Evolutionary conservation across 176 grass and related monocot genomes (phyloP), one percentile per base, ranked within the genome.

Genomic region (Phragmites australis): DNA sequence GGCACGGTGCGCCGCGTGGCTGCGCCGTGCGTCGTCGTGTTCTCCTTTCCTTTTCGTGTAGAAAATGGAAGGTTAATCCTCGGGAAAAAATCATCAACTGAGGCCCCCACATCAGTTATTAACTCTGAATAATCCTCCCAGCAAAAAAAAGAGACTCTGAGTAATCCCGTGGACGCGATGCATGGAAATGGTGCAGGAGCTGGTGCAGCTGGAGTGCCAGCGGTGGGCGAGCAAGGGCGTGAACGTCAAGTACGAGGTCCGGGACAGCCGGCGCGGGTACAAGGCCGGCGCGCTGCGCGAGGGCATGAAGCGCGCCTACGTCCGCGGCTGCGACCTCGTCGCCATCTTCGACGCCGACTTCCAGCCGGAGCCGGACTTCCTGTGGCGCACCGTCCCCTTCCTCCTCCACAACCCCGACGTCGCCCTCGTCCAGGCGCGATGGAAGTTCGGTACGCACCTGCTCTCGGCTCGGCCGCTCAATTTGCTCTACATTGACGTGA

Each of bases 341-440:
- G 92, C 81, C 75, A 94, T 98, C 78, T 98, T 98, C 59, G 95
- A 98, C 47, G 92, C 95, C 45, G 95, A 98, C 82, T 98, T 98
- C 83, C 95, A 93, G 80, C 95, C 95, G 0, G 96, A 98, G 34
- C 79, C 90, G 2, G 88, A 93, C 66, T 98, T 93, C 61, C 81
- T 98, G 22, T 11, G 42, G 13, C 88, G 92, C 34, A 41, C 92
- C 84, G 70, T 98, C 18, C 96, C 96, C 5, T 98, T 98, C 81
- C 87, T 98, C 47, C 0, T 93, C 58, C 92, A 93, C 83, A 98
- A 98, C 88, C 90, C 85, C 9, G 69, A 91, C 0, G 41, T 98
- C 49, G 96, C 81, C 15, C 96, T 98, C 75, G 90, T 98, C 62
- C 96, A 98, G 34, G 88, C 88, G 0, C 92, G 96, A 0, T 98